Evolutionary conservation across 805 yeast genomes (phyloP), one percentile per base, ranked within the genome.

Genomic region (Metschnikowia colocasiae): DNA sequence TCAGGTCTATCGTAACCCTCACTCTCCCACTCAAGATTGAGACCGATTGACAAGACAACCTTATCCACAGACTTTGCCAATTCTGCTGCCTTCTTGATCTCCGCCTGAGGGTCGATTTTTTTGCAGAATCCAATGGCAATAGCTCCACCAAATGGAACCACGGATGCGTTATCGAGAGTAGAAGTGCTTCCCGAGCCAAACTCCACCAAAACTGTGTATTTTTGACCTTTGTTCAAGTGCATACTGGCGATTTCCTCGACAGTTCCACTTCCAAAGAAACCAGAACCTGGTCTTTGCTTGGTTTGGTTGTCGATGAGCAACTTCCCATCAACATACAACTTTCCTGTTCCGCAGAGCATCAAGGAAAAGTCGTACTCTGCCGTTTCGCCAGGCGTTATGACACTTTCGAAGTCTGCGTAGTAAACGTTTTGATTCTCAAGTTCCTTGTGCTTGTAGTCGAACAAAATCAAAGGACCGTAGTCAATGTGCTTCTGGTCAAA

Each of bases 1-100:
- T 67, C 52, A 3, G 60, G 57, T 56, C 85, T 67, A 59, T 81
- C 87, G 52, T 67, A 73, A 33, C 85, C 83, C 60, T 82, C 86
- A 22, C 78, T 64, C 59, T 82, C 86, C 75, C 79, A 80, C 34
- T 79, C 83, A 25, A 64, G 63, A 51, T 76, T 72, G 48, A 79
- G 65, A 29, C 87, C 86, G 45, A 76, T 65, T 45, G 71, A 61
- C 39, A 81, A 55, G 16, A 81, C 60, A 18, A 79, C 83, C 58
- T 78, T 79, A 52, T 81, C 85, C 19, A 62, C 80, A 1, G 57
- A 31, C 51, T 69, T 67, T 33, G 87, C 86, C 32, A 75, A 47
- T 10, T 64, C 73, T 13, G 68, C 78, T 8, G 86, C 84, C 45
- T 57, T 55, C 10, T 47, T 33, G 39, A 65, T 57, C 39, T 62